Conservation (phyloP, 257 asterid species). For the Nicotiana knightiana region DNA sequence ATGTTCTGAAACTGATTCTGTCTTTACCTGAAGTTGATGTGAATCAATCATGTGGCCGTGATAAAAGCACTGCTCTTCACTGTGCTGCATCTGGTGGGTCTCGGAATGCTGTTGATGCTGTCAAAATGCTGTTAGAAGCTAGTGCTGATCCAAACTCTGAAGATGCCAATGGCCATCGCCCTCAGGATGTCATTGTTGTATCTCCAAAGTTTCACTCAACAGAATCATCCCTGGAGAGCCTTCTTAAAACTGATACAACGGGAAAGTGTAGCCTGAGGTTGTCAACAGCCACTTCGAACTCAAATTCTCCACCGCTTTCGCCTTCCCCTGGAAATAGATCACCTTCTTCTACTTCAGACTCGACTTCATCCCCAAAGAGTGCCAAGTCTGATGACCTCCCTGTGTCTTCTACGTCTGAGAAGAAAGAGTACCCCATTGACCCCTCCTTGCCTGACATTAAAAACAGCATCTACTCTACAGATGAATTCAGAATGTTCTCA, state of each 20-base stretch:
- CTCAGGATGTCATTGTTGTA: conserved; percentile 42
- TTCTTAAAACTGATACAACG: conserved; percentile 35
- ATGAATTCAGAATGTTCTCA: conserved; percentile 79
- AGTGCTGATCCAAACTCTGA: conserved; percentile 58
- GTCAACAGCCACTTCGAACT: conserved; percentile 21
- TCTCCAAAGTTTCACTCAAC: conserved; percentile 37
- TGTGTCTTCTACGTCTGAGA: conserved; percentile 33
- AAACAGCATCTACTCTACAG: conserved; percentile 70
- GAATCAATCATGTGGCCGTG: conserved; percentile 51
- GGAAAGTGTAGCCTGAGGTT: conserved; percentile 28
- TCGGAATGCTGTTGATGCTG: conserved; percentile 31
- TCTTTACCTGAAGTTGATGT: conserved; percentile 59
- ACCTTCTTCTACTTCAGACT: conserved; percentile 36
- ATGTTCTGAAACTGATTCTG: conserved; percentile 46
- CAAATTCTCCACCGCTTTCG: conserved; percentile 44
- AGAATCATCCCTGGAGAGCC: conserved; percentile 41
- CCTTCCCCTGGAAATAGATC: conserved; percentile 39
- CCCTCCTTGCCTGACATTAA: conserved; percentile 84
- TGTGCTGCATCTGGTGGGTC: conserved; percentile 86
- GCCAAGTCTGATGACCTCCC: conserved; percentile 23
- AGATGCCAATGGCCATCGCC: conserved; percentile 56
- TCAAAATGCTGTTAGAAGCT: conserved; percentile 51
- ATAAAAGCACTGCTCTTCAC: conserved; percentile 67
- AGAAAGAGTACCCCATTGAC: conserved; percentile 72
- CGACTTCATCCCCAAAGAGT: conserved; percentile 27